Base-by-base conservation (phyloP, 768 basidiomycete species). In the Candolleomyces eurysporus region DNA sequence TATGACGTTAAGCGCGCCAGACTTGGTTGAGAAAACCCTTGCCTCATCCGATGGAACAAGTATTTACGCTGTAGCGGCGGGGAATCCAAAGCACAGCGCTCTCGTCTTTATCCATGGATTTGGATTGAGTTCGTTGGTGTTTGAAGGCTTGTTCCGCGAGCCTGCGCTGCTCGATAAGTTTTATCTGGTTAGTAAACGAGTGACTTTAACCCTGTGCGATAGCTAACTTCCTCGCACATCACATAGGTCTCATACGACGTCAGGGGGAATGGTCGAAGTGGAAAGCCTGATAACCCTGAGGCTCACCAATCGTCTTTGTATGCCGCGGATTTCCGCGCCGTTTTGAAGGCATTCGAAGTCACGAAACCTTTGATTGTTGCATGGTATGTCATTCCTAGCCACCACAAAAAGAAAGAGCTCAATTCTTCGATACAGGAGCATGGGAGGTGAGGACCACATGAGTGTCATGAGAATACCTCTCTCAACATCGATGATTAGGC, bases 31-130 rank as follows among this genome's bases (percentile, higher is more conserved):
- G 8, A 31, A 39, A 17, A 17, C 21, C 31, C 32, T 56, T 17
- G 21, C 54, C 54, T 63, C 63, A 21, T 32, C 43, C 39, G 79
- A 80, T 62, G 79, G 79, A 19, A 77, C 75, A 9, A 64, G 56
- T 31, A 73, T 82, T 46, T 79, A 72, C 59, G 78, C 79, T 2
- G 72, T 75, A 57, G 75, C 78, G 2, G 67, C 68, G n/a, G 79
- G 79, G 16, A 64, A 79, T 60, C 70, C 72, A 17, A 61, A 62
- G 30, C 76, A 76, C 58, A 75, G 70, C 36, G 68, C 73, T 48
- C 59, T 82, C 30, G 75, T 81, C 48, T 79, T 81, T 64, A 67
- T 79, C 17, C 79, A 79, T 64, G 79, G 79, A 2, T 68, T 82
- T 58, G 68, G 69, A 7, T 69, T 75, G 62, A 74, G 74, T 42